Percentiles rank a stretch among this genome's conserved stretches.
These are phyloP conservation scores for Yarrowia sp. DNA, from an alignment of 805 yeast species.

Conservation along the genomic window DNA sequence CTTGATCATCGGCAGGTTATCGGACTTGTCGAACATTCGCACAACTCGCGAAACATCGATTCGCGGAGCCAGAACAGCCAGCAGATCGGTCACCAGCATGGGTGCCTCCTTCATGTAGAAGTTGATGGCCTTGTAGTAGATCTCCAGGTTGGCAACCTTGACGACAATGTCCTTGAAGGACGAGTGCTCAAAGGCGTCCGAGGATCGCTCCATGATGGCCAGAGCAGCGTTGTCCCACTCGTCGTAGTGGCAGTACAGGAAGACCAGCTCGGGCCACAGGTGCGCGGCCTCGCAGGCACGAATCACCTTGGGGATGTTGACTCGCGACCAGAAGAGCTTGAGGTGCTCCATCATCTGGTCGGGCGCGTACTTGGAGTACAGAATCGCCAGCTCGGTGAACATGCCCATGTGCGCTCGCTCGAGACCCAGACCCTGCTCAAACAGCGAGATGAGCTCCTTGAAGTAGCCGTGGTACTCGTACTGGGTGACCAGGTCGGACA, in stretches of 20 bases:
- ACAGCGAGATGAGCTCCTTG: constrained; percentile 83
- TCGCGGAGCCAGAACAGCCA: constrained; percentile 81
- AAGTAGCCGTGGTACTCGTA: constrained; percentile 91
- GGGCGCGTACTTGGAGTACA: constrained; percentile 88
- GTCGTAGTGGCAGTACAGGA: constrained; percentile 96
- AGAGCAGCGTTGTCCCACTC: constrained; percentile 99
- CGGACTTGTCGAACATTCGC: constrained; percentile 89
- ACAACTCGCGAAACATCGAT: constrained; percentile 93
- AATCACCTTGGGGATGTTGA: constrained; percentile 95
- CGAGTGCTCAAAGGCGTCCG: constrained; percentile 87
- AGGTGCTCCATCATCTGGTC: constrained; percentile 92
- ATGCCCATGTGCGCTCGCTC: constrained; percentile 99
- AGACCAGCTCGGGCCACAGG: constrained; percentile 92
- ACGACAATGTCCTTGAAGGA: constrained; percentile 93
- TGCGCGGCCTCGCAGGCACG: constrained; percentile 92
- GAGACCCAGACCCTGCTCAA: constrained; percentile 92
- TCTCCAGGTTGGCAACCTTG: constrained; percentile 93
- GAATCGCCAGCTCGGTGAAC: constrained; percentile 92
- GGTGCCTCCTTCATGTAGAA: constrained; percentile 93
- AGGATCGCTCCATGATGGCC: constrained; percentile 92
- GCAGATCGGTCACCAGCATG: constrained; percentile 78
- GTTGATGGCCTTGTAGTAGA: constrained; percentile 94
- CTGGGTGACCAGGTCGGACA: constrained; percentile 80
- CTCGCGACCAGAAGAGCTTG: constrained; percentile 96
- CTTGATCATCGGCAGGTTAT: constrained; percentile 92